Conservation (phyloP, 345 rosid species). For the Heritiera fomes region DNA sequence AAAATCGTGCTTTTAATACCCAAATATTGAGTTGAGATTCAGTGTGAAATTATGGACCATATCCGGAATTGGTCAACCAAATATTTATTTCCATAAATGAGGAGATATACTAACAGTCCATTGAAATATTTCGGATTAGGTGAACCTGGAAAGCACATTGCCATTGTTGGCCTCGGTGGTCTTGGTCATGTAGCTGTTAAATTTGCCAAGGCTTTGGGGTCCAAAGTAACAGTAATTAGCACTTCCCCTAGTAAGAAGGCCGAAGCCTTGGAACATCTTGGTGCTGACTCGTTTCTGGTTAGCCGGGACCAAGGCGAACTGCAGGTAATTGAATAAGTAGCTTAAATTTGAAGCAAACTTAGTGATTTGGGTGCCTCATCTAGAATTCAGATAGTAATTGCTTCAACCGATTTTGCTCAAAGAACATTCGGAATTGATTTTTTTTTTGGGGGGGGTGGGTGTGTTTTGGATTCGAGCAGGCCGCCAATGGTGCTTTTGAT, state of each 20-base stretch:
- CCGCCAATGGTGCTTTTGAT: conserved; percentile 49
- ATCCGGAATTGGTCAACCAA: no score
- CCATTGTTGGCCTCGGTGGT: conserved; percentile 55
- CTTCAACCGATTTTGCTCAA: background rate
- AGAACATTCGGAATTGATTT: background rate
- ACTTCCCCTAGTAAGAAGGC: conserved; percentile 46
- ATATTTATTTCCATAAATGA: no score
- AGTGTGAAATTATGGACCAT: no score
- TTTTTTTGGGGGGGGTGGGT: background rate
- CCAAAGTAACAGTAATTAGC: conserved; percentile 48
- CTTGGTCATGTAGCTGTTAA: conserved; percentile 52
- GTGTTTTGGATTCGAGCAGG: conserved; percentile 16
- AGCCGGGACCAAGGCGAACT: conserved; percentile 37
- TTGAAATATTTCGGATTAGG: conserved; percentile 49
- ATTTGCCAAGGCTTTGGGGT: conserved; percentile 53
- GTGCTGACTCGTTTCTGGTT: conserved; percentile 46
- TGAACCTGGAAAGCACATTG: conserved; percentile 36
- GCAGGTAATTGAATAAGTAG: conserved; percentile 25
- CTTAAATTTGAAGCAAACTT: background rate
- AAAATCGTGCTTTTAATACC: no score
- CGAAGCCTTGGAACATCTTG: conserved; percentile 44
- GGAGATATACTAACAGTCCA: no score
- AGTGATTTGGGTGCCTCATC: background rate
- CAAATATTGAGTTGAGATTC: no score
- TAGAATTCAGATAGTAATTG: background rate